Evolutionary conservation across 2,329 filamentous ascomycete species (phyloP).

Genomic region (Xylariaceae sp.): DNA sequence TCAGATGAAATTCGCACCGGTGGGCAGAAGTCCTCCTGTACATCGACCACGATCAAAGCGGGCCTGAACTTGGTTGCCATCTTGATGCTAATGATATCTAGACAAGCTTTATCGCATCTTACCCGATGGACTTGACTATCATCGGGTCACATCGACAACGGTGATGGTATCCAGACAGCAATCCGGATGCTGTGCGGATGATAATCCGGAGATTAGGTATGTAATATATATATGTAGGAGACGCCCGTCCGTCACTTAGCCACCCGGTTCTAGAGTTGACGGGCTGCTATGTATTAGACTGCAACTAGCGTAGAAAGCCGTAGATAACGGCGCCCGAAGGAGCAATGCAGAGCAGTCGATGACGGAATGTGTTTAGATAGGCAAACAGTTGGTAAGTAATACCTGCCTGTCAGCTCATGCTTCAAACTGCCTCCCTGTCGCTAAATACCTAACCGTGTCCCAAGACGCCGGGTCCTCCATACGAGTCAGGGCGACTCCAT

Average conservation of each 20-base stretch:
- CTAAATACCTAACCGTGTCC: background rate
- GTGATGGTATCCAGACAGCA: too few species aligned
- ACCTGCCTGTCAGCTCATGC: too few species aligned
- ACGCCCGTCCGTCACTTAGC: too few species aligned
- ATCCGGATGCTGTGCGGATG: too few species aligned
- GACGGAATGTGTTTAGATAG: background rate
- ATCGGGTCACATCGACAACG: too few species aligned
- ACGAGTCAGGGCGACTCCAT: background rate
- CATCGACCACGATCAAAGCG: constrained; percentile 68
- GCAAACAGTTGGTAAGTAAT: background rate
- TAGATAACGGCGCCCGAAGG: background rate
- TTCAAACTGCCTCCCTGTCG: background rate
- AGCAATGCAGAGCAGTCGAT: background rate
- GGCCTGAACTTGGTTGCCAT: constrained; percentile 39
- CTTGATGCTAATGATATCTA: background rate
- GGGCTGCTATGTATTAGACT: background rate
- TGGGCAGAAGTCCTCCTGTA: constrained; percentile 93
- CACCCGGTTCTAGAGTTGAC: too few species aligned
- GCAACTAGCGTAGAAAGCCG: background rate
- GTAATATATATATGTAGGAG: too few species aligned
- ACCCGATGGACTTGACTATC: too few species aligned
- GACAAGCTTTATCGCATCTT: too few species aligned
- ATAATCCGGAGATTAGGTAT: too few species aligned
- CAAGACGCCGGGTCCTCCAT: background rate
- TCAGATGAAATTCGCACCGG: constrained; percentile 53